A percentile compares a stretch with the other conserved stretches of the same genome.
These are phyloP conservation scores for Neurospora sp. DNA, from an alignment of 2,329 filamentous ascomycete species.

Conservation along the genomic window DNA sequence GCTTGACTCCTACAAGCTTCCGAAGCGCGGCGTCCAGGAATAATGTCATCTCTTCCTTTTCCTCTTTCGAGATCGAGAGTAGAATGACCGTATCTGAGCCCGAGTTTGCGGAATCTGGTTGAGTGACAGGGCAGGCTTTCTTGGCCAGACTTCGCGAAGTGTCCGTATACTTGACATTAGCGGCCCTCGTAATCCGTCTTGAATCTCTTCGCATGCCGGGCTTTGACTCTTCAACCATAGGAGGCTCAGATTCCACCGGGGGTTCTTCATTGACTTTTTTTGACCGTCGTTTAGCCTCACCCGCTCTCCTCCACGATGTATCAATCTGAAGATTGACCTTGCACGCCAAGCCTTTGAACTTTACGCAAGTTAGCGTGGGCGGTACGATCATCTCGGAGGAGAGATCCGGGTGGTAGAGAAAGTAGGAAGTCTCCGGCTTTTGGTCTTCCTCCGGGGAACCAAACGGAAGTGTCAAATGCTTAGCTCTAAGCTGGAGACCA, in stretches of 20 bases:
- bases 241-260: neutral
- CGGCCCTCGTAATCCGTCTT: neutral
- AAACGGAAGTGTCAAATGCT: constrained; percentile 2
- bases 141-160: neutral
- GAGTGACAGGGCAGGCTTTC: neutral
- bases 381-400: constrained; percentile 14
- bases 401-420: constrained; percentile 16
- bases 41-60: constrained; percentile 8
- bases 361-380: constrained; percentile 3
- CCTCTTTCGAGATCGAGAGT: neutral
- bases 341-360: constrained; percentile 11
- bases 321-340: constrained; percentile 8
- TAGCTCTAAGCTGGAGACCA: constrained; percentile 14
- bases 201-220: constrained; percentile 5
- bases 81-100: neutral
- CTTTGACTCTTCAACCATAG: constrained; percentile 4
- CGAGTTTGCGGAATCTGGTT: neutral
- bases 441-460: neutral
- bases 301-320: constrained; percentile 1
- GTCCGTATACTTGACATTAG: neutral
- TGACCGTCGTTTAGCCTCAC: neutral
- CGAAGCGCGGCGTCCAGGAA: constrained; percentile 20
- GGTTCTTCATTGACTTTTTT: neutral
- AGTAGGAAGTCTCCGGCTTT: constrained; percentile 8
- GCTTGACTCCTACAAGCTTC: constrained; percentile 21